Base-by-base conservation (phyloP, 768 basidiomycete species). In the Termitomyces sp. region DNA sequence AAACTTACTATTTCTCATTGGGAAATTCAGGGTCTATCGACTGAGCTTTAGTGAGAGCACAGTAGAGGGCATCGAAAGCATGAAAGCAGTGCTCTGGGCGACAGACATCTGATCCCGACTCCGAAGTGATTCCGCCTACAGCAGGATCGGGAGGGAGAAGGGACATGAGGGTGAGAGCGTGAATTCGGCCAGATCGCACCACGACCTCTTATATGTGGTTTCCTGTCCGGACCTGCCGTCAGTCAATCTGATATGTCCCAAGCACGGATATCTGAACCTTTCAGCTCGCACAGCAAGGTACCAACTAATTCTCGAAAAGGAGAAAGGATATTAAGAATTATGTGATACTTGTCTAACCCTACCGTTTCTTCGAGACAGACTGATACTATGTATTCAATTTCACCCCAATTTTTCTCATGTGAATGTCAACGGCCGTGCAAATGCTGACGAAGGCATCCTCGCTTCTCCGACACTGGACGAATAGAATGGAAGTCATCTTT, bases 1-100 rank as follows among this genome's bases (percentile, higher is more conserved):
- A 35, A 53, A 75, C 87, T 66, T 69, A 95, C 93, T 85, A 94
- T 70, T 89, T 86, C 55, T 86, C 84, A 60, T 91, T 80, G 14
- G 78, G 68, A 67, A 93, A 94, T 55, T 72, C 67, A 43, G 89
- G 84, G 16, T 77, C 66, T 55, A 89, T 76, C 5, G 85, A 84
- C 37, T 73, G 67, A n/a, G 75, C 73, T 28, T 69, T 66, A 2
- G 83, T 83, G 63, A 94, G 81, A n/a, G 82, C 77, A 67, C 89
- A 91, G 69, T 88, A 91, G 54, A 93, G 76, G 30, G 86, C 73
- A 66, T 93, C 91, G 67, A 91, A 94, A 44, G 88, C 88, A 68
- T 88, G 79, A 67, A 84, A 91, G 66, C 87, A 89, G 68, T 94
- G 91, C 63, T 89, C 85, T 34, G 78, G 80, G 17, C 72, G 78